A percentile compares a stretch with the other conserved stretches of the same genome.
Evolutionary conservation across 306 rosid species (phyloP).

Genomic region (Lathyrus aphaca): DNA sequence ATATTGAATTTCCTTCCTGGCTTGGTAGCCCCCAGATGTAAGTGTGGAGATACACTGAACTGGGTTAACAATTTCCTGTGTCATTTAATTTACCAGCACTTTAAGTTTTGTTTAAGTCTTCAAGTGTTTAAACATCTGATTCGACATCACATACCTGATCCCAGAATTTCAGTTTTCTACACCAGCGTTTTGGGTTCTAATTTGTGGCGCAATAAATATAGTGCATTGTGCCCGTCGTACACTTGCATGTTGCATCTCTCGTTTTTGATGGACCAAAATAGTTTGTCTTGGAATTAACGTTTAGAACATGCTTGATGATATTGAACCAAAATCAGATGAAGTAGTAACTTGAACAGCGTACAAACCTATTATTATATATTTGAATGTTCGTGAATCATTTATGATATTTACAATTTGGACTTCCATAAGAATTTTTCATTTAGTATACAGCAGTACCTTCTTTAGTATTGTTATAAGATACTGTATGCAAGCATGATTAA

Average conservation of each 20-base stretch:
- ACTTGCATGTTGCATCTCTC: not conserved
- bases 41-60: too few relatives aligned
- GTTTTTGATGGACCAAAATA: not conserved
- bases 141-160: too few relatives aligned
- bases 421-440: not conserved
- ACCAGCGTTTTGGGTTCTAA: not conserved
- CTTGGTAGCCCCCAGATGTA: too few relatives aligned
- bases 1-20: too few relatives aligned
- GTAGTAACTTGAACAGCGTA: not conserved
- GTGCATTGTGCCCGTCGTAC: not conserved
- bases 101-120: too few relatives aligned
- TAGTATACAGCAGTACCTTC: constrained; percentile 10
- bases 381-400: constrained; percentile 12
- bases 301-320: not conserved
- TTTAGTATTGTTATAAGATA: constrained; percentile 19
- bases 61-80: too few relatives aligned
- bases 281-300: not conserved
- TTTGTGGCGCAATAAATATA: not conserved
- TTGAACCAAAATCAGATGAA: not conserved
- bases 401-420: constrained; percentile 19
- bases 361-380: not conserved
- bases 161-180: too few relatives aligned
- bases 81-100: too few relatives aligned
- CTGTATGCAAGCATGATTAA: constrained; percentile 10
- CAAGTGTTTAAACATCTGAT: too few relatives aligned